Percentiles rank a stretch among this genome's conserved stretches.
Conservation (phyloP, 1,139 yeast genomes). For the Saccharomyces hybrid region DNA sequence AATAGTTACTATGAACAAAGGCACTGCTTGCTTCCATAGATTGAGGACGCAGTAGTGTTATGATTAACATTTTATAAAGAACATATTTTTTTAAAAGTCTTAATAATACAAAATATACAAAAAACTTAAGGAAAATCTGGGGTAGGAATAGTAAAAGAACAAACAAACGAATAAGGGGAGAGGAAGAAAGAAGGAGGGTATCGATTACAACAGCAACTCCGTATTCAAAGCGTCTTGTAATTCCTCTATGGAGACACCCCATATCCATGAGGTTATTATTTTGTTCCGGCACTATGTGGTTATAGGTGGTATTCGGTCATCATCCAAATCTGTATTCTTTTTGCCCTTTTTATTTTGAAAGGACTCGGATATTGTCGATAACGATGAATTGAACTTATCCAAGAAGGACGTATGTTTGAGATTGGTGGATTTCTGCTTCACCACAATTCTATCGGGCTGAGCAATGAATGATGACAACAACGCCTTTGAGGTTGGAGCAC, state of each 20-base stretch:
- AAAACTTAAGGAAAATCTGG: not conserved
- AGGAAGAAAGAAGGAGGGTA: not conserved
- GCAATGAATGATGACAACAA: not conserved
- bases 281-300: not conserved
- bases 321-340: not conserved
- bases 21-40: not conserved
- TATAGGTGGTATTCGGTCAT: not conserved
- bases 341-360: not conserved
- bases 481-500: not conserved
- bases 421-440: not conserved
- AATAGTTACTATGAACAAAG: not conserved
- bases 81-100: not conserved
- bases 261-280: not conserved
- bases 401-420: not conserved
- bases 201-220: slow-evolving; percentile 15
- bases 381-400: not conserved
- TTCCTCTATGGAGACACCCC: slow-evolving; percentile 27
- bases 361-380: not conserved
- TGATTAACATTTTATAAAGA: not conserved
- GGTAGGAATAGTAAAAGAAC: not conserved
- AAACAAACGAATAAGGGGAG: not conserved
- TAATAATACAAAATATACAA: not conserved
- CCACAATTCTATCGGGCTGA: not conserved
- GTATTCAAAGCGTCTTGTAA: slow-evolving; percentile 39
- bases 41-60: not conserved